Evolutionary conservation across 495 filamentous ascomycete species (phyloP), one percentile per base, ranked within the genome.

Genomic region (Neurospora intermedia): DNA sequence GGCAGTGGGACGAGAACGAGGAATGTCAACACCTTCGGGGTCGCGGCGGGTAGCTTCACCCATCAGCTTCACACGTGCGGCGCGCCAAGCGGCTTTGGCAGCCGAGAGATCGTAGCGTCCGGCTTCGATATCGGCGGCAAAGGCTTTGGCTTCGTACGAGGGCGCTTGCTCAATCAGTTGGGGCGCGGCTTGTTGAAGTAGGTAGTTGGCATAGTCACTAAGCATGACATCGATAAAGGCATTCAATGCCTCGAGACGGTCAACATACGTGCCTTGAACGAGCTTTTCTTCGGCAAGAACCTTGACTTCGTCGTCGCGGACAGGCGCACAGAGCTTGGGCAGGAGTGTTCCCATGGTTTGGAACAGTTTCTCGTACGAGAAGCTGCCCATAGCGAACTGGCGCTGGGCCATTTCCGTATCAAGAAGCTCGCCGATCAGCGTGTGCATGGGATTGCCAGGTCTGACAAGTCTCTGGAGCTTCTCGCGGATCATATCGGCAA

Each of bases 171-270:
- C 88, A 69, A 97, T 90, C 39, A 99, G 89, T 43, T 89, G 88
- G 2, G 94, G 93, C 0, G 93, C 93, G 0, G 91, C 90, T 42
- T 92, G 84, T 77, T 91, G 91, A 13, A 99, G 87, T 81, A 97
- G 88, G 77, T 96, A 98, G 79, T 99, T 99, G 9, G 94, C 92
- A 77, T 98, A 94, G 78, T 99, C 96, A 71, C 98, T 88, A n/a
- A 93, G 91, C 76, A 99, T 89, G 70, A 94, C 86, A 77, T 99
- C 93, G 70, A 98, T 93, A 45, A 96, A 91, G 71, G 90, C 88
- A 78, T 97, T 91, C 39, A 98, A 84, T 41, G 92, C 90, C 71
- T 94, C 91, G 6, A 98, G 84, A 69, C 94, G 92, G 75, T 93
- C 90, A 23, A 97, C 94, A 66, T 94, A 89, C 80, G 94, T 91